These are phyloP conservation scores for Echeveria elegans DNA, from an alignment of 164 flowering plant genomes.

Conservation along the genomic window DNA sequence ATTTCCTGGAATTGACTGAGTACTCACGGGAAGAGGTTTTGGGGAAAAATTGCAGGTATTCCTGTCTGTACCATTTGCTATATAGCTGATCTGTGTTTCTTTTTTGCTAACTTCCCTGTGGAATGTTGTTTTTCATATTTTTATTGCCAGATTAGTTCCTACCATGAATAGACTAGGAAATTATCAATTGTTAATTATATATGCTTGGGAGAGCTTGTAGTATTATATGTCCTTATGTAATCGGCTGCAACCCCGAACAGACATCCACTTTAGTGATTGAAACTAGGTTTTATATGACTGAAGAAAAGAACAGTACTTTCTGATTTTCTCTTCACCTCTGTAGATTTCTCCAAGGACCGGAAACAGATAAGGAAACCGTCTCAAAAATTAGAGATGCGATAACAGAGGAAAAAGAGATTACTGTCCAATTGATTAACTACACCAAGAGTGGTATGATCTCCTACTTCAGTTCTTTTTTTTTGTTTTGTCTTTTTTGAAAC, in stretches of 20 bases:
- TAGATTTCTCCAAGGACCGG: constrained; percentile 99
- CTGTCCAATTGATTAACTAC: constrained; percentile 93
- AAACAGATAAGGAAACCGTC: constrained; percentile 87
- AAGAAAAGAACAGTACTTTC: neutral
- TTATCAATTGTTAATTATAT: neutral
- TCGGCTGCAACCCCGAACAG: neutral
- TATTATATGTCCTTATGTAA: constrained; percentile 5
- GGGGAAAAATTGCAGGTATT: constrained; percentile 92
- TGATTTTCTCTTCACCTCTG: neutral
- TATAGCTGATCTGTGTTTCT: neutral
- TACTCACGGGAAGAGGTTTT: constrained; percentile 88
- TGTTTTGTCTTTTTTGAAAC: neutral
- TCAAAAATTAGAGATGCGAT: constrained; percentile 83
- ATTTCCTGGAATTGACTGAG: constrained; percentile 94
- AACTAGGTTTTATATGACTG: neutral
- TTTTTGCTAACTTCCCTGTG: too few relatives aligned
- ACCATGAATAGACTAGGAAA: neutral
- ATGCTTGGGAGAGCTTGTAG: constrained; percentile 15
- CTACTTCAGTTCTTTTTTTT: neutral
- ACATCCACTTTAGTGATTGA: neutral
- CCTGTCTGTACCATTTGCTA: neutral
- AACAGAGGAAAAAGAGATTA: constrained; percentile 76
- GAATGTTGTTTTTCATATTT: neutral
- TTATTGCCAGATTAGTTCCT: neutral
- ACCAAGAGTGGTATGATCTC: constrained; percentile 75